Percentiles rank a stretch among this genome's conserved stretches.
phyloP scores from a whole-genome alignment of 176 grass and related monocot species.

The Oryza glumipatula region DNA sequence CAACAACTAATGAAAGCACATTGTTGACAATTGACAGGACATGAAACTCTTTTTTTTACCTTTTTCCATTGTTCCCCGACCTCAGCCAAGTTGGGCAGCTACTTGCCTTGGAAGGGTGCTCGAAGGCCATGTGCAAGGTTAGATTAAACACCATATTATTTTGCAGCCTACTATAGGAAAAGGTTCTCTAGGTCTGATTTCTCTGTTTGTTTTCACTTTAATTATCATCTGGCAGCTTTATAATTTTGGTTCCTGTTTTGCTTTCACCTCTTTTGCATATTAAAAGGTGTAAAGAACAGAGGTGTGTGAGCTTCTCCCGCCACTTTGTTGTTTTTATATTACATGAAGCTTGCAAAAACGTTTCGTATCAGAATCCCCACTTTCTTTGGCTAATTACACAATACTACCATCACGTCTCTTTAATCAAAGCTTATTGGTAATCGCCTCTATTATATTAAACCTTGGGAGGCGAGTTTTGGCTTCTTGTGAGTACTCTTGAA shows the following conservation, averaged over 20 bases:
- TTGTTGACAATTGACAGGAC: background rate
- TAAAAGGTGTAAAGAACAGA: conserved; percentile 41
- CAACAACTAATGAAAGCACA: background rate
- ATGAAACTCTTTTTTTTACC: background rate
- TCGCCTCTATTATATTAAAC: conserved; percentile 42
- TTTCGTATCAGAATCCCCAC: conserved; percentile 10
- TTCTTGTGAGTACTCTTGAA: conserved; percentile 47
- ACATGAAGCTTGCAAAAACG: conserved; percentile 47
- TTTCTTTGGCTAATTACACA: conserved; percentile 42
- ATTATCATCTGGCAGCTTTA: conserved; percentile 63
- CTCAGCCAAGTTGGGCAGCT: conserved; percentile 22
- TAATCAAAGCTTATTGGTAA: conserved; percentile 60
- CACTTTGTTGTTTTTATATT: conserved; percentile 54
- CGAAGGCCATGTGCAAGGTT: conserved; percentile 46
- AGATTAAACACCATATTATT: conserved; percentile 32
- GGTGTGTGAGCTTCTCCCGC: conserved; percentile 39
- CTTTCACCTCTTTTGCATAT: conserved; percentile 51
- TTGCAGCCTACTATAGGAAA: conserved; percentile 42
- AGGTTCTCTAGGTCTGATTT: conserved; percentile 39
- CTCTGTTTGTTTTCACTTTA: conserved; percentile 50
- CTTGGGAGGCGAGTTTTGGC: conserved; percentile 48
- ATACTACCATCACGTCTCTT: conserved; percentile 42
- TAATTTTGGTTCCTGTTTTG: conserved; percentile 45
- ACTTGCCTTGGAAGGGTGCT: conserved; percentile 31
- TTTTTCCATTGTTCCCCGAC: background rate